Conservation (phyloP, 352 stramenopile species). For the Globisporangium middletonii region DNA sequence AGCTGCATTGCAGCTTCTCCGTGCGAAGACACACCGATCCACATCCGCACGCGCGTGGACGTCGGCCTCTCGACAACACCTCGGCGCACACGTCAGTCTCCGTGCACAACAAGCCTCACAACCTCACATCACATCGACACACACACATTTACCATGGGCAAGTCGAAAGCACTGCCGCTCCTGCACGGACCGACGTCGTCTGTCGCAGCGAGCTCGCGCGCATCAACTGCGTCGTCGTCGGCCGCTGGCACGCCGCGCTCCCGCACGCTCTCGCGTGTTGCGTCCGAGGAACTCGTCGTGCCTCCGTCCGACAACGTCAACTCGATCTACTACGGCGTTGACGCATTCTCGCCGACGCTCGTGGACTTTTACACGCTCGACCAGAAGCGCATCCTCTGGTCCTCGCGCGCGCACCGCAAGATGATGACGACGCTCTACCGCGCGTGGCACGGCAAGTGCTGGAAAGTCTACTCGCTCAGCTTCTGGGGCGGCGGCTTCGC, state of each 20-base stretch:
- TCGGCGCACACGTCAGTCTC: background rate
- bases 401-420: conserved; percentile 79
- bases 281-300: conserved; percentile 79
- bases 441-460: conserved; percentile 60
- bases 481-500: conserved; percentile 60
- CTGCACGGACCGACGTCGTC: conserved; percentile 30
- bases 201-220: conserved; percentile 35
- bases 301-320: conserved; percentile 62
- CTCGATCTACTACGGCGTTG: conserved; percentile 83
- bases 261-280: conserved; percentile 32
- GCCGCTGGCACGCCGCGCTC: conserved; percentile 5
- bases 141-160: conserved; percentile 5
- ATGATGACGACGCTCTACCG: conserved; percentile 86
- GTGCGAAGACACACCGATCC: background rate
- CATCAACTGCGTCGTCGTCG: conserved; percentile 35
- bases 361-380: conserved; percentile 83
- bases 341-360: conserved; percentile 81
- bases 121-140: background rate
- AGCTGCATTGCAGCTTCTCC: background rate
- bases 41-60: background rate
- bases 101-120: too few relatives aligned
- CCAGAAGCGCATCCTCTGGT: conserved; percentile 85
- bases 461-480: conserved; percentile 71
- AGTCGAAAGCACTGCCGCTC: conserved; percentile 43
- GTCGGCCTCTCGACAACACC: background rate